Base-by-base conservation (phyloP, 1,284 basidiomycete genomes). In the Cutaneotrichosporon dermatis region DNA sequence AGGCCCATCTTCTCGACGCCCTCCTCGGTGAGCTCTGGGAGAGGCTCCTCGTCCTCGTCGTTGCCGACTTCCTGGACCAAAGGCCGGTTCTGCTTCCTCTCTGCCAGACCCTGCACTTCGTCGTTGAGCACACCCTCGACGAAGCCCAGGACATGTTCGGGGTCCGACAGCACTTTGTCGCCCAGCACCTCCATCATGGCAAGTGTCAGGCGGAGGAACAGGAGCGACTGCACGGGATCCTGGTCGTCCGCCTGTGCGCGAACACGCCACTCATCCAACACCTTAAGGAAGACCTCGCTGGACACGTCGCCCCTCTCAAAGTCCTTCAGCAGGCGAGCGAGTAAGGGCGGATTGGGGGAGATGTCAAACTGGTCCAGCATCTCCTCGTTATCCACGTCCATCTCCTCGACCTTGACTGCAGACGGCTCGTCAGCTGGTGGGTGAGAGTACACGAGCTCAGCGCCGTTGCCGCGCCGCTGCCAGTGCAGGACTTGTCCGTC, bases 201-300 rank as follows among this genome's bases (percentile, higher is more conserved):
- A 63, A 91, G 80, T 25, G 90, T 84, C 37, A 93, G 79, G 69
- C 91, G 88, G 16, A 93, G 81, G 66, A 86, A 85, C 3, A 88
- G 79, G 34, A 94, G 70, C 1, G 81, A 58, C 66, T 61, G 49
- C 10, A 73, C 35, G 40, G 69, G 15, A 77, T 76, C 25, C 70
- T 66, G 64, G 81, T 83, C 50, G 77, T 75, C 41, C 79, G 62
- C 49, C 11, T 56, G 40, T 9, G 67, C 54, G 6, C 74, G 67
- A 8, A 73, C 80, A 33, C 84, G 83, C 73, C 92, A 90, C 6
- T 79, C 81, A 69, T 90, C 87, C 6, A 95, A 79, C 25, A 89
- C 79, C 57, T 80, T 81, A 9, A 92, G 82, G 66, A 94, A 90
- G 4, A 93, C 63, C 41, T 84, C 83, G 5, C 86, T 86, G 0